Conservation (phyloP, 192 early-diverging fungal genomes). For the Polychytrium aggregatum region DNA sequence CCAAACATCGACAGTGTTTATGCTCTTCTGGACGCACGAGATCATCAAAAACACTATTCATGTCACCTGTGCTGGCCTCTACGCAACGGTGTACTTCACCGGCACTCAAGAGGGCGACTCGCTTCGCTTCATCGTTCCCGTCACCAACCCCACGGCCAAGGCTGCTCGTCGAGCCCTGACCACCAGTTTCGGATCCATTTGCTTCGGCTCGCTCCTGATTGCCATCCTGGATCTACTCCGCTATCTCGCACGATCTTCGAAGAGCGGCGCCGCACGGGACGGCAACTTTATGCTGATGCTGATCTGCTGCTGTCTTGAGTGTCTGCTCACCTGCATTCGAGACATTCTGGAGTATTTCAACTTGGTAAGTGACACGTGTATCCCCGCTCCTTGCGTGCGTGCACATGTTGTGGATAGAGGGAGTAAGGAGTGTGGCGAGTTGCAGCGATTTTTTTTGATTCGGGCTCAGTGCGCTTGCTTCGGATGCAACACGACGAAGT, state of each 20-base stretch:
- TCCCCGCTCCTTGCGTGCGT: no score
- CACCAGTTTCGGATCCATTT: slow-evolving; percentile 70
- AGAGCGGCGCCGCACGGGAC: slow-evolving; percentile 19
- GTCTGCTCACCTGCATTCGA: slow-evolving; percentile 65
- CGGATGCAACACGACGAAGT: no score
- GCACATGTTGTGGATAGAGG: no score
- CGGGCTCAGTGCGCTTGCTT: no score
- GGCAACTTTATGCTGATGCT: slow-evolving; percentile 30
- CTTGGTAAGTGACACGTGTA: no score
- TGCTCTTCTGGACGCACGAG: slow-evolving; percentile 59
- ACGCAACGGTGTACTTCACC: slow-evolving; percentile 69
- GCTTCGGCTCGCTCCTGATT: slow-evolving; percentile 61
- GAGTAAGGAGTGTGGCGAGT: no score
- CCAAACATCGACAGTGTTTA: no score
- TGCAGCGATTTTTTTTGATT: no score
- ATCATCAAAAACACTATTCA: slow-evolving; percentile 62
- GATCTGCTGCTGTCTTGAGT: slow-evolving; percentile 63
- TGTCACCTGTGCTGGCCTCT: slow-evolving; percentile 69
- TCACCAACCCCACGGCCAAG: slow-evolving; percentile 46
- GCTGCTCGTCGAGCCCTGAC: slow-evolving; percentile 65
- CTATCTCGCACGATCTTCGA: slow-evolving; percentile 44
- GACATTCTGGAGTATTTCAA: slow-evolving; percentile 61
- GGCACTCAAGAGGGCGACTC: slow-evolving; percentile 32
- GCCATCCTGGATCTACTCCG: slow-evolving; percentile 55
- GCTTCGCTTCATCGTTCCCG: slow-evolving; percentile 43